Conservation (phyloP, 192 early-diverging fungal genomes). For the Allomyces macrogynus region DNA sequence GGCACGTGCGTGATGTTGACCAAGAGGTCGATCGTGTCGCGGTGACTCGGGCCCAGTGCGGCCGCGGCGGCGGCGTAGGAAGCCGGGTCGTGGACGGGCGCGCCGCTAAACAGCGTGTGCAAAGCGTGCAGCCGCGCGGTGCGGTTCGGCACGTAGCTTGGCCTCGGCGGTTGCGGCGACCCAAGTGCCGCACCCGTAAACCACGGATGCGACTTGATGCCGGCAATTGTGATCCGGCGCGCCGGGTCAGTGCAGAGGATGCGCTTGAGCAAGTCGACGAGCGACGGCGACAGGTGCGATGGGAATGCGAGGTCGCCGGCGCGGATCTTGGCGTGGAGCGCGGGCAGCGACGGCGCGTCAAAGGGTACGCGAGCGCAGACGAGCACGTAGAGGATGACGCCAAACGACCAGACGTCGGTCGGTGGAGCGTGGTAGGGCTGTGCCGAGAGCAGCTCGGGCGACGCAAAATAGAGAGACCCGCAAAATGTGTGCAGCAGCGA, state of each 20-base stretch:
- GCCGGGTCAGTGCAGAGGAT: not conserved
- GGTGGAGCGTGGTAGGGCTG: conserved; percentile 32
- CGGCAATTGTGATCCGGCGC: not conserved
- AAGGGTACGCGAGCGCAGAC: conserved; percentile 35
- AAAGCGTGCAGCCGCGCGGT: not conserved
- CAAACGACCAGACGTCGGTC: conserved; percentile 38
- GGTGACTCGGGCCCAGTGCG: not conserved
- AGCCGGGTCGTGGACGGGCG: no score
- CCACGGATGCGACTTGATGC: not conserved
- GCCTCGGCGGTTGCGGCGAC: not conserved
- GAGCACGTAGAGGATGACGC: conserved; percentile 39
- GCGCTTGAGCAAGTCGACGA: not conserved
- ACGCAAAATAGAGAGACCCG: conserved; percentile 77
- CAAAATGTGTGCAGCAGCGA: conserved; percentile 64
- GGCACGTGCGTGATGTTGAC: not conserved
- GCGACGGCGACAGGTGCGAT: conserved; percentile 5
- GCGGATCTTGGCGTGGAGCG: conserved; percentile 26
- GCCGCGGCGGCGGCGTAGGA: not conserved
- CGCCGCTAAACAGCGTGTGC: not conserved
- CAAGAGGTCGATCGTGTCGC: not conserved
- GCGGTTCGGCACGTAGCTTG: not conserved
- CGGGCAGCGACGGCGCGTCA: conserved; percentile 24
- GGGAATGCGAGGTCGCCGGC: conserved; percentile 29
- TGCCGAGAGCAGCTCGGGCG: conserved; percentile 65
- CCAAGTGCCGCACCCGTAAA: not conserved